A percentile compares a stretch with the other conserved stretches of the same genome.
phyloP scores from a whole-genome alignment of 2,329 filamentous ascomycete genomes.

The Chaetomiaceae sp. region DNA sequence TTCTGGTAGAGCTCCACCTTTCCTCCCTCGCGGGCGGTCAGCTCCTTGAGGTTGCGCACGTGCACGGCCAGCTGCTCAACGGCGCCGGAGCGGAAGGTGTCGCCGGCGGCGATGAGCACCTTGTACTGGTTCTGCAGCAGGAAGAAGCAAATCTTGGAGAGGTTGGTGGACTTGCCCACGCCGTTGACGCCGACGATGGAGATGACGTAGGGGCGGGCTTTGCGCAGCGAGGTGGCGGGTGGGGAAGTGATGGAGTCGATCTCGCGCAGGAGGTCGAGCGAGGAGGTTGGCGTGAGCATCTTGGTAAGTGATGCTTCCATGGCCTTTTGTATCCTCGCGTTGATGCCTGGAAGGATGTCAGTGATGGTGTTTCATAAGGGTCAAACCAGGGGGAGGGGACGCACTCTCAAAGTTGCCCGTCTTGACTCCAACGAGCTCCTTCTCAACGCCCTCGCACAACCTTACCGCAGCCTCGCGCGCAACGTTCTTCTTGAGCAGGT shows the following conservation, averaged over 20 bases:
- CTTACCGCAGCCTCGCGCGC: slow-evolving; percentile 89
- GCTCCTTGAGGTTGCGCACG: slow-evolving; percentile 86
- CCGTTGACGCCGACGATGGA: slow-evolving; percentile 98
- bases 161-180: slow-evolving; percentile 95
- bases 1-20: slow-evolving; percentile 91
- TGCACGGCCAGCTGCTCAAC: slow-evolving; percentile 97
- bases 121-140: slow-evolving; percentile 95
- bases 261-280: slow-evolving; percentile 88
- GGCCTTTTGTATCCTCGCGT: slow-evolving; percentile 74
- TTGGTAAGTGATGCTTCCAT: slow-evolving; percentile 92
- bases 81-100: slow-evolving; percentile 94
- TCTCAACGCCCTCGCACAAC: slow-evolving; percentile 85
- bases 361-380: not conserved
- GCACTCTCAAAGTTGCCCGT: slow-evolving; percentile 81
- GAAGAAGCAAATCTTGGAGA: slow-evolving; percentile 98
- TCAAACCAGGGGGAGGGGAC: slow-evolving; percentile 29
- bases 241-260: slow-evolving; percentile 76
- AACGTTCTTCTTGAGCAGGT: slow-evolving; percentile 92
- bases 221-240: slow-evolving; percentile 56
- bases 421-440: slow-evolving; percentile 83
- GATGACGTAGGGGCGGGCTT: slow-evolving; percentile 84
- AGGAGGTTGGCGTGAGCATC: slow-evolving; percentile 93
- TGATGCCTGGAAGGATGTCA: slow-evolving; percentile 51
- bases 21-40: slow-evolving; percentile 78
- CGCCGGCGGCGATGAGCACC: slow-evolving; percentile 88